phyloP scores from a whole-genome alignment of 108 stramenopile genomes.

The Fistulifera pelliculosa region DNA sequence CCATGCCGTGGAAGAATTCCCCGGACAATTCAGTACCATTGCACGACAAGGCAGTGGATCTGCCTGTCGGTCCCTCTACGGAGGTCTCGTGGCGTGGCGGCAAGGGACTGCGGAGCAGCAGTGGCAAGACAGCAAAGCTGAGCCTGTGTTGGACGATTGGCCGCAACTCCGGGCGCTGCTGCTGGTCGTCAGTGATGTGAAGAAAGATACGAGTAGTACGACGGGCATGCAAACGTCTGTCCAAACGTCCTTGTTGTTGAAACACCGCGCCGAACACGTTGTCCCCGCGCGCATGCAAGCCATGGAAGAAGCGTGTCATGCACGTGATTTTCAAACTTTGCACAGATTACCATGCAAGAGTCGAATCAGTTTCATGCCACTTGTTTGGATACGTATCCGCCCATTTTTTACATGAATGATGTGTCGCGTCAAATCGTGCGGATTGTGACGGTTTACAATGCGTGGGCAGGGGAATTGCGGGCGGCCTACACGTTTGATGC shows the following conservation, averaged over 20 bases:
- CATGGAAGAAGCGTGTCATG: constrained; percentile 82
- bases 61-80: constrained; percentile 91
- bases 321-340: constrained; percentile 92
- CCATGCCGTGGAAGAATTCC: constrained; percentile 66
- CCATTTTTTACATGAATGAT: constrained; percentile 99
- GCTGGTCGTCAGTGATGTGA: constrained; percentile 84
- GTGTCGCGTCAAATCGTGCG: constrained; percentile 52
- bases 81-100: constrained; percentile 97
- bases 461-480: constrained; percentile 54
- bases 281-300: constrained; percentile 75
- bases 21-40: constrained; percentile 83
- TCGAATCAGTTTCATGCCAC: constrained; percentile 97
- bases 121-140: constrained; percentile 9
- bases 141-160: constrained; percentile 69
- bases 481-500: constrained; percentile 99
- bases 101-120: constrained; percentile 39
- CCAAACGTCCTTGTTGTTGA: constrained; percentile 75
- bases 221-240: constrained; percentile 91
- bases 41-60: constrained; percentile 92
- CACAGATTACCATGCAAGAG: constrained; percentile 90
- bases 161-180: constrained; percentile 91
- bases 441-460: constrained; percentile 81
- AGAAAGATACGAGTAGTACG: constrained; percentile 95
- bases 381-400: constrained; percentile 98
- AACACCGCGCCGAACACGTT: constrained; percentile 74